A percentile compares a stretch with the other conserved stretches of the same genome.
These are phyloP conservation scores for Isabelozyma pseudorhagii DNA, from an alignment of 805 yeast genomes.

Conservation along the genomic window DNA sequence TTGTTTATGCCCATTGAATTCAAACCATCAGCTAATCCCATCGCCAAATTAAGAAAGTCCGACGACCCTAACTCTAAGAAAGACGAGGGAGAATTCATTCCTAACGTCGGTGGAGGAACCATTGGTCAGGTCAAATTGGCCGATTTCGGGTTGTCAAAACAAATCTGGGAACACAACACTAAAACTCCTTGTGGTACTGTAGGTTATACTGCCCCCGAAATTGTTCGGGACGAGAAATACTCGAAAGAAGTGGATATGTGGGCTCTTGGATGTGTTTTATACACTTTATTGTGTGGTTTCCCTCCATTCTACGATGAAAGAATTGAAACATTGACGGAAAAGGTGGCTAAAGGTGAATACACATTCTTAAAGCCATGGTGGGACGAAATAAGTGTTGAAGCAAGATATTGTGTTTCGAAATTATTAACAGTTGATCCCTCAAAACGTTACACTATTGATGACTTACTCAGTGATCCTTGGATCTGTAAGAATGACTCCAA, in stretches of 20 bases:
- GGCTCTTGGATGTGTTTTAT: slow-evolving; percentile 96
- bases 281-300: slow-evolving; percentile 92
- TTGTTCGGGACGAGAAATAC: slow-evolving; percentile 88
- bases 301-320: slow-evolving; percentile 94
- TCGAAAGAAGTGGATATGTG: slow-evolving; percentile 97
- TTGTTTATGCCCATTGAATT: slow-evolving; percentile 59
- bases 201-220: slow-evolving; percentile 98
- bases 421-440: slow-evolving; percentile 71
- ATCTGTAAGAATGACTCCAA: slow-evolving; percentile 25
- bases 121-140: slow-evolving; percentile 89
- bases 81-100: slow-evolving; percentile 84
- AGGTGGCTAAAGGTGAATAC: slow-evolving; percentile 77
- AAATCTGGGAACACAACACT: slow-evolving; percentile 81
- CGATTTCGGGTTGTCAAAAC: slow-evolving; percentile 92
- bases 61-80: slow-evolving; percentile 68
- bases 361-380: slow-evolving; percentile 83
- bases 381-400: slow-evolving; percentile 73
- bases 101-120: slow-evolving; percentile 88
- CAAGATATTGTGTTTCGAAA: slow-evolving; percentile 65
- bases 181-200: slow-evolving; percentile 99
- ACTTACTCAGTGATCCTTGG: slow-evolving; percentile 78
- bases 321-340: slow-evolving; percentile 68
- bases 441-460: slow-evolving; percentile 65
- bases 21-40: slow-evolving; percentile 38
- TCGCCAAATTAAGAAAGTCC: slow-evolving; percentile 47